These are phyloP conservation scores for Vanilla planifolia DNA, from an alignment of 106 monocot species.

Conservation along the genomic window DNA sequence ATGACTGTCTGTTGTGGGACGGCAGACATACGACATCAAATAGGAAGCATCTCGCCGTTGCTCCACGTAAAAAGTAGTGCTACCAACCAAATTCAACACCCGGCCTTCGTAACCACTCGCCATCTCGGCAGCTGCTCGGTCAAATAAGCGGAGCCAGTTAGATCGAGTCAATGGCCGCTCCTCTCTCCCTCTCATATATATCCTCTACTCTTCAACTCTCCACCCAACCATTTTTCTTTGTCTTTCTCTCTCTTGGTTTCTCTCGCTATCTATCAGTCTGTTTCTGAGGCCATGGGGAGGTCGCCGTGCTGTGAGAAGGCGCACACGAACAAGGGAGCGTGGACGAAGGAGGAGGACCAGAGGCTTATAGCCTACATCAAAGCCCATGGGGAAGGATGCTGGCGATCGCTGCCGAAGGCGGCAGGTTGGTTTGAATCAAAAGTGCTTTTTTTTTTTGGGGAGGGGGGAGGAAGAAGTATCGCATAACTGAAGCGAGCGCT, in stretches of 20 bases:
- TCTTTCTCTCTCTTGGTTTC: conserved; percentile 1
- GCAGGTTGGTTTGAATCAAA: conserved; percentile 32
- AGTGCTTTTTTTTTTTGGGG: not conserved
- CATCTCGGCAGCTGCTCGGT: not conserved
- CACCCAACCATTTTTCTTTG: not conserved
- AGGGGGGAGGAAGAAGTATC: not conserved
- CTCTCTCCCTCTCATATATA: not conserved
- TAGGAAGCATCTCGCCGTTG: too few relatives aligned
- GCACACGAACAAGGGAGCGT: conserved; percentile 96
- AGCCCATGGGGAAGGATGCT: conserved; percentile 78
- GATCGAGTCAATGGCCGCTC: conserved; percentile 1
- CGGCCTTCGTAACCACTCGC: not conserved
- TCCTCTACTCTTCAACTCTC: not conserved
- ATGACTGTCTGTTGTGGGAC: too few relatives aligned
- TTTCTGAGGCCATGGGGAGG: conserved; percentile 46
- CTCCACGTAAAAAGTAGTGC: not conserved
- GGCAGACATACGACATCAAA: too few relatives aligned
- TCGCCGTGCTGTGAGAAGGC: conserved; percentile 95
- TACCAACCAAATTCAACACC: not conserved
- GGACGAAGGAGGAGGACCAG: conserved; percentile 93
- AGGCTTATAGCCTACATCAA: conserved; percentile 77
- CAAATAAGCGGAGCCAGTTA: not conserved
- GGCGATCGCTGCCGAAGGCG: conserved; percentile 89
- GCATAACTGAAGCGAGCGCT: too few relatives aligned
- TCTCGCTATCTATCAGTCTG: not conserved